A percentile compares a stretch with the other conserved stretches of the same genome.
Evolutionary conservation across 257 asterid genomes (phyloP).

Genomic region (Parsonsia alboflavescens): DNA sequence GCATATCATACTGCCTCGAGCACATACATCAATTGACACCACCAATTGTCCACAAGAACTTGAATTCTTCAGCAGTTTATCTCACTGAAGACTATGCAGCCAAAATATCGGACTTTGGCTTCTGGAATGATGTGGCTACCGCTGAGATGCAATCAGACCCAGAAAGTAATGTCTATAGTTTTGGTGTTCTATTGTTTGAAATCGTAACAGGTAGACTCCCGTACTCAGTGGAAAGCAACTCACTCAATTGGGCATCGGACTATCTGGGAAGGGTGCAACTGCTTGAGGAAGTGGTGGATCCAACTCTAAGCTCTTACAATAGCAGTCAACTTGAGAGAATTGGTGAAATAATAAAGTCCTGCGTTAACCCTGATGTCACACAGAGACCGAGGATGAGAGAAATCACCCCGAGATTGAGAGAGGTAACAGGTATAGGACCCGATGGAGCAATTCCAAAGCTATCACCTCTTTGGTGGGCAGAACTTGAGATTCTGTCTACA

Average conservation of each 20-base stretch:
- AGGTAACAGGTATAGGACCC: conserved; percentile 57
- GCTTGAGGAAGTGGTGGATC: conserved; percentile 47
- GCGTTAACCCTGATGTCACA: conserved; percentile 45
- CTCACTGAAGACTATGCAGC: conserved; percentile 86
- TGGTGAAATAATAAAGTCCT: conserved; percentile 43
- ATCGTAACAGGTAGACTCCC: conserved; percentile 74
- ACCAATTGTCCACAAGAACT: conserved; percentile 48
- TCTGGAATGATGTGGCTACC: conserved; percentile 31
- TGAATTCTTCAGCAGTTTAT: conserved; percentile 61
- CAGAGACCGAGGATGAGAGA: conserved; percentile 50
- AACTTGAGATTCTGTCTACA: conserved; percentile 61
- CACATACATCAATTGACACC: conserved; percentile 74
- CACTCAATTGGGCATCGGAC: conserved; percentile 59
- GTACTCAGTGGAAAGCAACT: conserved; percentile 40
- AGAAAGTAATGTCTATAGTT: conserved; percentile 57
- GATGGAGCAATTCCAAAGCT: conserved; percentile 63
- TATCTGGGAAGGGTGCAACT: conserved; percentile 38
- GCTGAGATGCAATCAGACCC: conserved; percentile 27
- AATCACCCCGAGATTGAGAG: conserved; percentile 49
- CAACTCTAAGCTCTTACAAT: conserved; percentile 44
- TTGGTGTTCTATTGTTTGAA: conserved; percentile 66
- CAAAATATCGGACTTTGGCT: conserved; percentile 60
- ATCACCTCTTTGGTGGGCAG: conserved; percentile 97
- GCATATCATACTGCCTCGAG: conserved; percentile 75
- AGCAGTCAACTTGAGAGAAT: conserved; percentile 47